Evolutionary conservation across 2,329 filamentous ascomycete genomes (phyloP).

Genomic region (Pseudogymnoascus sp.): DNA sequence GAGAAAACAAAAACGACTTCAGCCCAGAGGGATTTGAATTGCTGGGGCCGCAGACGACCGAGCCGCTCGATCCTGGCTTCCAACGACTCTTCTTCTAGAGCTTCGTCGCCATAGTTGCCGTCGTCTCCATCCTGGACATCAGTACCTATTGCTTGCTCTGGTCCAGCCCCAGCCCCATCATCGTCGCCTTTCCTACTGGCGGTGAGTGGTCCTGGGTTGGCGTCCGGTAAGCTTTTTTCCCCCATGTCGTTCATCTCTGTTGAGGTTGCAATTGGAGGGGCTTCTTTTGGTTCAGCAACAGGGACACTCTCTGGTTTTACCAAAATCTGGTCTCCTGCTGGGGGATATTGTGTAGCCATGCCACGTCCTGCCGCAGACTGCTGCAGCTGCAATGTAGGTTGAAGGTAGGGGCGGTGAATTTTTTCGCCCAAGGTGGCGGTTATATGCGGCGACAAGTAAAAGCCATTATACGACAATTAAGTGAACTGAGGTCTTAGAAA

Average conservation of each 20-base stretch:
- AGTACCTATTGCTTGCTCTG: not conserved
- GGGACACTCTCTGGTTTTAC: not conserved
- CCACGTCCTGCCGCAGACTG: constrained; percentile 1
- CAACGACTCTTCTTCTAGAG: constrained; percentile 23
- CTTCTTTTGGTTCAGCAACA: not conserved
- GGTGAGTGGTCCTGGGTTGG: not conserved
- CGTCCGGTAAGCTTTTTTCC: not conserved
- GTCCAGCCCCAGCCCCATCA: not conserved
- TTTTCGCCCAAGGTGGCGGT: not conserved
- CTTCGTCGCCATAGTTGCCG: not conserved
- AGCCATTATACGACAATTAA: not conserved
- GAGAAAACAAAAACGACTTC: constrained; percentile 55
- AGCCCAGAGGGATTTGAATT: constrained; percentile 43
- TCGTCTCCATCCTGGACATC: not conserved
- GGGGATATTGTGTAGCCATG: constrained; percentile 1
- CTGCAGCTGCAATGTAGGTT: not conserved
- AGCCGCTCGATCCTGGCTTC: constrained; percentile 42
- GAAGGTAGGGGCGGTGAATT: not conserved
- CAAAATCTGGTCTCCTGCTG: not conserved
- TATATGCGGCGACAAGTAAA: not conserved
- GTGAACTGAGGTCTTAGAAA: not conserved
- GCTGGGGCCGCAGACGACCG: constrained; percentile 48
- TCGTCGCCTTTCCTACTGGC: not conserved
- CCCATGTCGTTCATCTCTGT: not conserved
- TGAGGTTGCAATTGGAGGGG: not conserved